A percentile compares a stretch with the other conserved stretches of the same genome.
phyloP scores from a whole-genome alignment of 2,329 filamentous ascomycete genomes.

The Stemphylium vesicarium region DNA sequence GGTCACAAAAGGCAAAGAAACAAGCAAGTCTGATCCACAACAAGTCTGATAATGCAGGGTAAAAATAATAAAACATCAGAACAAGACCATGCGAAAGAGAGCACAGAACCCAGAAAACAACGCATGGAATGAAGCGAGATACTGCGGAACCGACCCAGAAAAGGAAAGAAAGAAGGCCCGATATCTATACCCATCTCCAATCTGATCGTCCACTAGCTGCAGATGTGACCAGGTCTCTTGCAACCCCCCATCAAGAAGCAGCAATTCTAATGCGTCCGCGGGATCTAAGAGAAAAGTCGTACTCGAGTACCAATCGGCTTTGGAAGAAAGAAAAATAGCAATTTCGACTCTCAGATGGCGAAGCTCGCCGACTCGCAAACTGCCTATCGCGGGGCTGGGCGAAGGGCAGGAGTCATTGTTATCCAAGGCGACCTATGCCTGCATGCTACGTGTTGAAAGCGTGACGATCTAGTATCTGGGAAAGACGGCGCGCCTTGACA shows the following conservation, averaged over 20 bases:
- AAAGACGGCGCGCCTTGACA: not conserved
- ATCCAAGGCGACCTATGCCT: not conserved
- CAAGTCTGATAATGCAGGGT: not conserved
- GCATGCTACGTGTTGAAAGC: not conserved
- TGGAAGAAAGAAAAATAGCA: not conserved
- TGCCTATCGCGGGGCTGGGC: not conserved
- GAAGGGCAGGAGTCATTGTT: not conserved
- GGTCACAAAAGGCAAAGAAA: not conserved
- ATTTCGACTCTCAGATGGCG: not conserved
- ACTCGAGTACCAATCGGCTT: not conserved
- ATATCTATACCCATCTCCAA: not conserved
- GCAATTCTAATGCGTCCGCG: not conserved
- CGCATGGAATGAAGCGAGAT: not conserved
- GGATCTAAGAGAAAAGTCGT: not conserved
- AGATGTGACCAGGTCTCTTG: not conserved
- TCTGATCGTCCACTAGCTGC: not conserved
- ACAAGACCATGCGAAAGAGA: not conserved
- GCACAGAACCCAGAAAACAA: not conserved
- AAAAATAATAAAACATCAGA: not conserved
- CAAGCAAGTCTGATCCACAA: not conserved
- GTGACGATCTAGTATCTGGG: not conserved
- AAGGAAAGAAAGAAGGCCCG: conserved; percentile 12
- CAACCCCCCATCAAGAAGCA: not conserved
- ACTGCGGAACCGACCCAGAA: not conserved
- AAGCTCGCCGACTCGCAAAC: not conserved